Conservation (phyloP, 2,329 filamentous ascomycete species). For the Epichloe sylvatica region DNA sequence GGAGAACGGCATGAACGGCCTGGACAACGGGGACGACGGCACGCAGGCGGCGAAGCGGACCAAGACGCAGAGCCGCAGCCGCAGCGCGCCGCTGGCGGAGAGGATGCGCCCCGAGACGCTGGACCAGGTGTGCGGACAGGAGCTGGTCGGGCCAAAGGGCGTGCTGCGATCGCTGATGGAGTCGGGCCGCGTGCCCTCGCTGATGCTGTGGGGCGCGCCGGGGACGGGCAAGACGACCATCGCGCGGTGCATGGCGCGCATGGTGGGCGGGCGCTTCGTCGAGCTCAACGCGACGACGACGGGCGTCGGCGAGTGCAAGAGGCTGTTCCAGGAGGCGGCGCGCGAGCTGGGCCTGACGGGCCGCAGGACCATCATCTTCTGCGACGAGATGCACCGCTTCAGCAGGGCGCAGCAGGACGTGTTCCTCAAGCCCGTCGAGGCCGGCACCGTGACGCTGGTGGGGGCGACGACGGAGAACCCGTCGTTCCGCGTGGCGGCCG, state of each 20-base stretch:
- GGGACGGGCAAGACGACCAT: conserved; percentile 86
- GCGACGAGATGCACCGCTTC: conserved; percentile 92
- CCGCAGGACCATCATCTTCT: conserved; percentile 89
- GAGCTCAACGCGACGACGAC: conserved; percentile 91
- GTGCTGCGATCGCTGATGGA: conserved; percentile 79
- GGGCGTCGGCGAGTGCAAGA: conserved; percentile 83
- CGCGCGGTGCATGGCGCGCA: conserved; percentile 73
- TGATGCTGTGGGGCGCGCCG: conserved; percentile 83
- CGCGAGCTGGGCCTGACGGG: conserved; percentile 71
- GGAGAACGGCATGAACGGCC: not conserved
- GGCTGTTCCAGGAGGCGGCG: conserved; percentile 72
- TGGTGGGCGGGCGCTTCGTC: conserved; percentile 73
- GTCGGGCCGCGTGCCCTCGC: conserved; percentile 72
- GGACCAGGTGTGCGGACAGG: conserved; percentile 81
- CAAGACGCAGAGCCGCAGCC: conserved; percentile 55
- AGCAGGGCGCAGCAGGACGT: conserved; percentile 88
- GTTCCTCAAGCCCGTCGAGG: conserved; percentile 83
- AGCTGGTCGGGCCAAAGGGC: conserved; percentile 74
- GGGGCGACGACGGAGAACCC: conserved; percentile 96
- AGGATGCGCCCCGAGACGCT: conserved; percentile 78
- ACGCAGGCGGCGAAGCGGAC: conserved; percentile 39
- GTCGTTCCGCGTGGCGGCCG: conserved; percentile 80
- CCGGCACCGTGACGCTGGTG: conserved; percentile 78
- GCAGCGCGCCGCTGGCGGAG: conserved; percentile 75
- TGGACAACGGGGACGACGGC: conserved; percentile 7